Conservation (phyloP, 257 asterid genomes). For the Jaltomata sinuosa region DNA sequence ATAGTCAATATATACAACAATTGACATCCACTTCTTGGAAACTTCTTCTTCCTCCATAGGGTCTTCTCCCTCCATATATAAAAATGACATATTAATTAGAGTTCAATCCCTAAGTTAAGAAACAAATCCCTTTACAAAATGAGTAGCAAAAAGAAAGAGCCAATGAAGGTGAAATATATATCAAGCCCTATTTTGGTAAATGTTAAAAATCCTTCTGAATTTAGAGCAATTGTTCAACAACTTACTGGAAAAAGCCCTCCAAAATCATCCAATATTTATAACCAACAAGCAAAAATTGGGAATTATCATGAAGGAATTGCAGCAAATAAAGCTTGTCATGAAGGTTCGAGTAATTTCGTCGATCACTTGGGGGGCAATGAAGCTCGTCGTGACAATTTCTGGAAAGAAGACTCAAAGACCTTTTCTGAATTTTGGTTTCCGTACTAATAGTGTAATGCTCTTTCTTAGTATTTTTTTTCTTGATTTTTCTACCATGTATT, state of each 20-base stretch:
- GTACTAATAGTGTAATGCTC: neutral
- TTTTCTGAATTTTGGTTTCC: neutral
- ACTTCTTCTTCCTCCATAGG: neutral
- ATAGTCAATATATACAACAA: too few relatives aligned
- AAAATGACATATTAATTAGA: neutral
- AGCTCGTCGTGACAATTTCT: neutral
- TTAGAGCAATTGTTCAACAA: conserved; percentile 27
- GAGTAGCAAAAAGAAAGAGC: conserved; percentile 2
- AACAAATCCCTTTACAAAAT: neutral
- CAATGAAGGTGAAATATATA: conserved; percentile 26
- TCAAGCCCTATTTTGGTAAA: conserved; percentile 23
- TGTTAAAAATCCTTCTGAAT: conserved; percentile 21
- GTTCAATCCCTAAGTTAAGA: neutral
- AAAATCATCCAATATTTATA: neutral
- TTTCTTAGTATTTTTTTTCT: neutral
- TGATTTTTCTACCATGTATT: neutral
- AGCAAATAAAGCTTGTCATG: neutral
- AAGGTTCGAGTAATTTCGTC: neutral
- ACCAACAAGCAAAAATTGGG: neutral
- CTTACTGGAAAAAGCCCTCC: conserved; percentile 24
- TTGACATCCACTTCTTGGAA: neutral
- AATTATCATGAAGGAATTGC: neutral
- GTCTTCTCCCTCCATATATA: neutral
- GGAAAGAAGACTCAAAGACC: neutral
- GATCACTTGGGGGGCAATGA: neutral